phyloP scores from a whole-genome alignment of 768 basidiomycete genomes.

The Leucosporidium yakuticum region DNA sequence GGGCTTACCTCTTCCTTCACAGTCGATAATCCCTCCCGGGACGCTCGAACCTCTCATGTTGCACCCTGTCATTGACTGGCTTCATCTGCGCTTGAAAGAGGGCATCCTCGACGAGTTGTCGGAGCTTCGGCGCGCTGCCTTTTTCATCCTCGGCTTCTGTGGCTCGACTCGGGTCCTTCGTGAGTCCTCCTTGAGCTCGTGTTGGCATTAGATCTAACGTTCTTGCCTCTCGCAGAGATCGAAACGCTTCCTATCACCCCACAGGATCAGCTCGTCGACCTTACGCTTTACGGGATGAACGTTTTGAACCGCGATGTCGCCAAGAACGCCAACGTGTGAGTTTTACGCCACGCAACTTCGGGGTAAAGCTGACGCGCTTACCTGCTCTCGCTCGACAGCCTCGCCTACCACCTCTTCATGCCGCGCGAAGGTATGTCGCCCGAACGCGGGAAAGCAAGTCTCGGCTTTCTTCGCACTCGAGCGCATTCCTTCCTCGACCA shows the following conservation, averaged over 20 bases:
- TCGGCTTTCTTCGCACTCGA: not conserved
- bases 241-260: not conserved
- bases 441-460: not conserved
- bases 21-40: not conserved
- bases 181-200: not conserved
- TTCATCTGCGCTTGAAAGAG: not conserved
- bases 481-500: not conserved
- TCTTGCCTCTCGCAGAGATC: not conserved
- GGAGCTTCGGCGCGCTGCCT: not conserved
- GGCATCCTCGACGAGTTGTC: not conserved
- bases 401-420: not conserved
- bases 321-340: constrained; percentile 1
- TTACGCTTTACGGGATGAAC: not conserved
- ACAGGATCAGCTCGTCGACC: not conserved
- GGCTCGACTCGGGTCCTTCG: not conserved
- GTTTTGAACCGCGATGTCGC: not conserved
- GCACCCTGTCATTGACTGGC: not conserved
- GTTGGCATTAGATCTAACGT: not conserved
- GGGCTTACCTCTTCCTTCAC: not conserved
- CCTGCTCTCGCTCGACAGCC: not conserved
- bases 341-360: not conserved
- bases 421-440: not conserved
- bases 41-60: not conserved
- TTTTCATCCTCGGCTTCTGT: not conserved
- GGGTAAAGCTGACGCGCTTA: not conserved